Base-by-base conservation (phyloP, 352 stramenopile genomes). In the Globisporangium sylvaticum region DNA sequence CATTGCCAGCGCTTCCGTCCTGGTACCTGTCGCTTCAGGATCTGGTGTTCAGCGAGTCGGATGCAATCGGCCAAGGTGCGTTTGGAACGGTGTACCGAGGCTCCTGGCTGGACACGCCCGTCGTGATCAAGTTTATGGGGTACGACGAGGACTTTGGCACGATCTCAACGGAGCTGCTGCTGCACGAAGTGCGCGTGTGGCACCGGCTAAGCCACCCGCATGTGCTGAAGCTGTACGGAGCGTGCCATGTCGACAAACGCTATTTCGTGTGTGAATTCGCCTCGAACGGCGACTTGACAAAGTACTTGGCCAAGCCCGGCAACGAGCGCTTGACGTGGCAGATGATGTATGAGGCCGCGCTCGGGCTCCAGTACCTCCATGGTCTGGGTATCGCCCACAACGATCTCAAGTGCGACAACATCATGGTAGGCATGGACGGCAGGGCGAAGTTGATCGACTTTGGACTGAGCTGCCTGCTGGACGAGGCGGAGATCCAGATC, bases 361-460 rank as follows among this genome's bases (percentile, higher is more conserved):
- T 42, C 34, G 34, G 34, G 34, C 34, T 42, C 15, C 34, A 42
- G 12, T 42, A 42, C 34, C 34, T 42, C 34, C 34, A 42, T 1
- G 34, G 10, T 42, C 10, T 42, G 34, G 34, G 12, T 18, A 73
- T 70, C 4, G 61, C 69, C 14, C 71, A 77, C 48, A 67, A 34
- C 24, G 68, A 75, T n/a, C 61, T 75, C 24, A 75, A 73, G 42
- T 64, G 61, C 46, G 69, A 75, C 64, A 66, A 72, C 42, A 68
- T 75, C 24, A 50, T 77, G 50, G 60, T 74, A 18, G 67, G 29
- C 22, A 48, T 58, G 37, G 63, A 76, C 12, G 37, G 37, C 14
- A 7, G 12, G 15, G 39, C 15, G 5, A 48, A 48, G 15, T 5
- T 48, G 39, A 48, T 22, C 15, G 4, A 48, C 39, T 48, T 48